Conservation (phyloP, 441 rosid genomes). For the Populus hybrid region DNA sequence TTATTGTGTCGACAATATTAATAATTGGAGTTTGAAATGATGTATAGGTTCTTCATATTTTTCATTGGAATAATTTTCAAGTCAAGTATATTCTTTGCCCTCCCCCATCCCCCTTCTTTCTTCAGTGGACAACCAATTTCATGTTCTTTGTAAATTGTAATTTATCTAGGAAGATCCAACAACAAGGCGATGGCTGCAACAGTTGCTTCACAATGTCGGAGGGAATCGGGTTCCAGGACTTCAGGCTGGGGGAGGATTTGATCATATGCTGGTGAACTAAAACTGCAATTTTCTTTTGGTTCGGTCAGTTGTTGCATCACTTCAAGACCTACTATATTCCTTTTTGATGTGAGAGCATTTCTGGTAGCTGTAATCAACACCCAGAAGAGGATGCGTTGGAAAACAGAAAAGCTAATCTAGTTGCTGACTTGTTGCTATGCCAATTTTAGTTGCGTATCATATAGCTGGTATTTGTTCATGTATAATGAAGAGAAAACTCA, state of each 20-base stretch:
- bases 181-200: constrained; percentile 97
- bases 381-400: background rate
- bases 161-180: constrained; percentile 86
- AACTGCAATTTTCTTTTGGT: background rate
- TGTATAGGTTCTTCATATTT: background rate
- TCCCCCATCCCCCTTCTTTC: background rate
- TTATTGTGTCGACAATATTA: background rate
- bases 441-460: background rate
- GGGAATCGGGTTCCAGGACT: constrained; percentile 67
- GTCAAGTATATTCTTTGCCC: background rate
- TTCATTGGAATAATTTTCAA: background rate
- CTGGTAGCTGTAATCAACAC: constrained; percentile 3
- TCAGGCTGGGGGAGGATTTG: constrained; percentile 77
- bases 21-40: background rate
- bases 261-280: constrained; percentile 77
- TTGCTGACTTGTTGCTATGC: background rate
- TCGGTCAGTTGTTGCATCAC: too few species aligned
- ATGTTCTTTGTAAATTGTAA: constrained; percentile 1
- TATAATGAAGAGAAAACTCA: background rate
- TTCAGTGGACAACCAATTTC: background rate
- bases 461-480: background rate
- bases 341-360: constrained; percentile 3
- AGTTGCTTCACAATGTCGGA: constrained; percentile 85
- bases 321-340: background rate
- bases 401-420: background rate